Evolutionary conservation across 2,329 filamentous ascomycete species (phyloP).

Genomic region (Aspergillus sp.): DNA sequence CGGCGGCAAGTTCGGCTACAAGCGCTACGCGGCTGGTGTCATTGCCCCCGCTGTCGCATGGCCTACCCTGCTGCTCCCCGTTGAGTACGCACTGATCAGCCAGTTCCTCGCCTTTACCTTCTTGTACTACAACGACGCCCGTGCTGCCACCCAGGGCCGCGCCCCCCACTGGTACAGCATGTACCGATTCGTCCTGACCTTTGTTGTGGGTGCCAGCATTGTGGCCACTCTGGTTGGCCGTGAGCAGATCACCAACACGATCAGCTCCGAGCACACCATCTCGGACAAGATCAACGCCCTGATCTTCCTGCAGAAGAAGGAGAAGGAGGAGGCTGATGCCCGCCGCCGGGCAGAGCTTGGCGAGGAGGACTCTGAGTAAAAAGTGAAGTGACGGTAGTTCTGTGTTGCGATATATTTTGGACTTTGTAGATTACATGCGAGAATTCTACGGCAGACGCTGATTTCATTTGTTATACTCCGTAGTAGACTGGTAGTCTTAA

Average conservation of each 20-base stretch:
- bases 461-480: not conserved
- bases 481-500: no score
- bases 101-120: slow-evolving; percentile 83
- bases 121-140: slow-evolving; percentile 79
- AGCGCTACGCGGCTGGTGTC: slow-evolving; percentile 79
- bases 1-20: slow-evolving; percentile 63
- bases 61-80: slow-evolving; percentile 80
- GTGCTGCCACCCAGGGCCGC: slow-evolving; percentile 69
- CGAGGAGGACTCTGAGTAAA: slow-evolving; percentile 12
- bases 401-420: not conserved
- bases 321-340: slow-evolving; percentile 40
- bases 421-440: not conserved
- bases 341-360: slow-evolving; percentile 26
- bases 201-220: slow-evolving; percentile 79
- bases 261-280: slow-evolving; percentile 32
- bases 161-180: slow-evolving; percentile 79
- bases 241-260: slow-evolving; percentile 60
- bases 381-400: no score
- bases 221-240: slow-evolving; percentile 76
- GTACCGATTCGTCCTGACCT: slow-evolving; percentile 89
- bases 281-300: slow-evolving; percentile 51
- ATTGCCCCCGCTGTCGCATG: slow-evolving; percentile 76
- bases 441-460: not conserved
- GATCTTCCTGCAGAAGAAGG: slow-evolving; percentile 43
- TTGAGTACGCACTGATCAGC: slow-evolving; percentile 77